Evolutionary conservation across 1,284 basidiomycete genomes (phyloP).

Genomic region (Takashimella tepidaria): DNA sequence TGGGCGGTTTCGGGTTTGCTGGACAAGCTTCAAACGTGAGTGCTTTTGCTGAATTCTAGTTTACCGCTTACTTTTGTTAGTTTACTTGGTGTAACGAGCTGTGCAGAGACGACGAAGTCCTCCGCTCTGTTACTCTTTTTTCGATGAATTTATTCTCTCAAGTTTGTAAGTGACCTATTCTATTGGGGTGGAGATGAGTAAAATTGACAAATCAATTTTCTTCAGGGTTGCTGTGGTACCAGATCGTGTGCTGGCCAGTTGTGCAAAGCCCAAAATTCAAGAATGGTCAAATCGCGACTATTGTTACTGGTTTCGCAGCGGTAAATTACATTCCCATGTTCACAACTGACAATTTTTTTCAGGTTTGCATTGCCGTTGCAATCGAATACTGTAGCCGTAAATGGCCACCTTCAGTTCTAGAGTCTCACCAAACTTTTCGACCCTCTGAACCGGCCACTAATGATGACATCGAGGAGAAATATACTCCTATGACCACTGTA

Average conservation of each 20-base stretch:
- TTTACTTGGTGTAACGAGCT: slow-evolving; percentile 43
- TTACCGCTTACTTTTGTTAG: neutral
- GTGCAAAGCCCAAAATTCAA: slow-evolving; percentile 30
- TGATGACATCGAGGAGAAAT: neutral
- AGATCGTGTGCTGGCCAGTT: slow-evolving; percentile 38
- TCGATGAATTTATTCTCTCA: slow-evolving; percentile 32
- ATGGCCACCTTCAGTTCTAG: slow-evolving; percentile 14
- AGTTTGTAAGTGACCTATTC: slow-evolving; percentile 9
- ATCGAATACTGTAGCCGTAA: slow-evolving; percentile 28
- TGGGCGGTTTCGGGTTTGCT: slow-evolving; percentile 33
- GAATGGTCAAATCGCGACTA: slow-evolving; percentile 40
- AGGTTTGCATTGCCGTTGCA: slow-evolving; percentile 20
- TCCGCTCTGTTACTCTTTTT: slow-evolving; percentile 37
- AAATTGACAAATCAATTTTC: neutral
- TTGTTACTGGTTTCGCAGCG: slow-evolving; percentile 28
- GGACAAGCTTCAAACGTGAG: slow-evolving; percentile 39
- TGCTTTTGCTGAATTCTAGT: neutral
- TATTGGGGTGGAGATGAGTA: neutral
- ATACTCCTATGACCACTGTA: neutral
- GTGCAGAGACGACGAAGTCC: slow-evolving; percentile 39
- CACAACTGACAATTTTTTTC: neutral
- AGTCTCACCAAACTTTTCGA: neutral
- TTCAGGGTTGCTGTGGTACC: slow-evolving; percentile 36
- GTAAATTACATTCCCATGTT: neutral
- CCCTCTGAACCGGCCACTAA: neutral